Percentiles rank a stretch among this genome's conserved stretches.
Conservation (phyloP, 345 rosid genomes). For the Acer saccharum region DNA sequence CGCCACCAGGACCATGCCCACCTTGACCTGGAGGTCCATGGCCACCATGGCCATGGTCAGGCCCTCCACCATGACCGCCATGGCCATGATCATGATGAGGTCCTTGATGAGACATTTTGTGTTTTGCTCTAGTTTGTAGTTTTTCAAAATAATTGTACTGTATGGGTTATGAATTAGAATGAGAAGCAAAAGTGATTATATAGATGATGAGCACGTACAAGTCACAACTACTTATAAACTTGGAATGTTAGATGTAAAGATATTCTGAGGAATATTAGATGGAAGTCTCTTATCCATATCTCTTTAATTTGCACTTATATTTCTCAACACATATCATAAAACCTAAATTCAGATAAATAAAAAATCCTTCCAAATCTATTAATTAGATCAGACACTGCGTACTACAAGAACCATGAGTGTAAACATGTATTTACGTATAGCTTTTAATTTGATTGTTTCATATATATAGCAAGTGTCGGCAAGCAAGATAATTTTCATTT, state of each 20-base stretch:
- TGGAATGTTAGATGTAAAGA: neutral
- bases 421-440: too few species aligned
- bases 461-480: neutral
- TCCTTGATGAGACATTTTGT: conserved; percentile 18
- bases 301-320: too few species aligned
- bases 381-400: too few species aligned
- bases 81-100: neutral
- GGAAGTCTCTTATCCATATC: too few species aligned
- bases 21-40: neutral
- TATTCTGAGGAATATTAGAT: too few species aligned
- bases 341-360: too few species aligned
- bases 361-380: too few species aligned
- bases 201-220: neutral
- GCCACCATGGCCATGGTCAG: neutral
- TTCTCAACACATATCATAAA: too few species aligned
- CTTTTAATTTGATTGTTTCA: too few species aligned
- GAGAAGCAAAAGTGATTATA: neutral
- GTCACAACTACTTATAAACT: neutral
- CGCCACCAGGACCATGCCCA: neutral
- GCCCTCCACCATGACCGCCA: neutral
- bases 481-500: neutral
- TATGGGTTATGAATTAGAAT: too few species aligned
- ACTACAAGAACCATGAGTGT: too few species aligned
- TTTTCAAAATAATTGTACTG: neutral
- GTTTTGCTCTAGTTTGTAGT: neutral